phyloP scores from a whole-genome alignment of 345 rosid genomes.

The Gynandropsis gynandra region DNA sequence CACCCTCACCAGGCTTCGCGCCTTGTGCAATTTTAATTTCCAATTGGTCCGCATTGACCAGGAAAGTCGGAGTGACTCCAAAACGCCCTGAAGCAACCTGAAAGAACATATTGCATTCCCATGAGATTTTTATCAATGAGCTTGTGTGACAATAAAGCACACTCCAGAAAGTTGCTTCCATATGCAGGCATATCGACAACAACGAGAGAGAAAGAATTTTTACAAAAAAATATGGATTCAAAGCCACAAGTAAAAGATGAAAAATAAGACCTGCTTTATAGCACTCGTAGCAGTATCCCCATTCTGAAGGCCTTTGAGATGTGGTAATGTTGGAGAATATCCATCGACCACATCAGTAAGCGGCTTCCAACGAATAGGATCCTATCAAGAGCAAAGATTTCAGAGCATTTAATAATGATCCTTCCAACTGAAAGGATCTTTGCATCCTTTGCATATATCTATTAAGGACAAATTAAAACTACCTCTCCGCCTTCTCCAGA shows the following conservation, averaged over 20 bases:
- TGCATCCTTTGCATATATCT: not conserved
- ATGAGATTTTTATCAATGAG: too few relatives aligned
- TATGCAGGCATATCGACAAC: conserved; percentile 7
- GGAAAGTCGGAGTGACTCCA: conserved; percentile 96
- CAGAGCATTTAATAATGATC: conserved; percentile 5
- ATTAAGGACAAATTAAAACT: conserved; percentile 18
- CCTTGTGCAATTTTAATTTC: conserved; percentile 99
- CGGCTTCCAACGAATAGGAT: conserved; percentile 95
- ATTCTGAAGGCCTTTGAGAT: conserved; percentile 98
- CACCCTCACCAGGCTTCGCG: conserved; percentile 99
- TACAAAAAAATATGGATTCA: conserved; percentile 2
- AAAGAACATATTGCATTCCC: conserved; percentile 6
- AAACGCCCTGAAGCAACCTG: conserved; percentile 99
- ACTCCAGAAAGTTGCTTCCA: too few relatives aligned
- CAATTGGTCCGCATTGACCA: conserved; percentile 86
- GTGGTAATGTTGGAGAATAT: conserved; percentile 91
- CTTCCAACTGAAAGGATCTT: not conserved
- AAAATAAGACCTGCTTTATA: conserved; percentile 69
- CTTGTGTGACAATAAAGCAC: not conserved
- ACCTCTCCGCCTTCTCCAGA: conserved; percentile 99
- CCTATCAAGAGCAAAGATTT: conserved; percentile 35
- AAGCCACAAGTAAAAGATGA: too few relatives aligned
- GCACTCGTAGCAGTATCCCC: conserved; percentile 99
- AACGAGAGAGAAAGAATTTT: conserved; percentile 11
- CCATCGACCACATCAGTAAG: conserved; percentile 94